Base-by-base conservation (phyloP, 2,329 filamentous ascomycete species). In the Cytospora paraplurivora region DNA sequence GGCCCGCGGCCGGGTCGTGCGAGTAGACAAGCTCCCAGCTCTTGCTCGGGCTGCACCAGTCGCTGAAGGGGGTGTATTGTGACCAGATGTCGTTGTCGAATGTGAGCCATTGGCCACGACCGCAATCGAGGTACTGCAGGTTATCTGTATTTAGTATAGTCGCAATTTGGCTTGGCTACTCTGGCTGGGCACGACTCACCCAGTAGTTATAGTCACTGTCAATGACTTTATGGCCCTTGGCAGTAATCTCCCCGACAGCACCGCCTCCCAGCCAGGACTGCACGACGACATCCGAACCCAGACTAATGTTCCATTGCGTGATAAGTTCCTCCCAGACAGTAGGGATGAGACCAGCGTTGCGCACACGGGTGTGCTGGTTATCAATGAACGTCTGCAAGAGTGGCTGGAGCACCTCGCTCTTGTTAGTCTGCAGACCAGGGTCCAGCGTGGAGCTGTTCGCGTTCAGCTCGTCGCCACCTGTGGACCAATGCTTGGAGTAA, bases 301-400 rank as follows among this genome's bases (percentile, higher is more conserved):
- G 77, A 0, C 84, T 90, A 53, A 95, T 77, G 72, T 93, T 90
- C 89, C 91, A 96, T 32, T 87, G 81, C 11, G 90, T 79, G 1
- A 92, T 79, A 82, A 95, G 92, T 75, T 96, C 93, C 74, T 97
- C 92, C 93, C 93, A 96, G 1, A 93, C 90, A 27, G 96, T 79
- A 0, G 92, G 91, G 6, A 82, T 84, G 58, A 96, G 77, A 5
- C 88, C 88, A 7, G 83, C 80, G 51, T 82, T 77, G 53, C 85
- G 79, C 49, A 95, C 80, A 53, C 87, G 85, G 35, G 76, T 80
- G 74, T 93, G 90, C 70, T 88, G 87, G 68, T 83, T 82, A 73
- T 91, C 84, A 67, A 96, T 79, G 72, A 96, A 92, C 63, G 82
- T 85, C 73, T 96, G 91, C 73, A 97, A 82, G 27, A 95, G 81